Percentiles rank a stretch among this genome's conserved stretches.
Evolutionary conservation across 2,329 filamentous ascomycete genomes (phyloP).

Genomic region (Gaeumannomyces sp.): DNA sequence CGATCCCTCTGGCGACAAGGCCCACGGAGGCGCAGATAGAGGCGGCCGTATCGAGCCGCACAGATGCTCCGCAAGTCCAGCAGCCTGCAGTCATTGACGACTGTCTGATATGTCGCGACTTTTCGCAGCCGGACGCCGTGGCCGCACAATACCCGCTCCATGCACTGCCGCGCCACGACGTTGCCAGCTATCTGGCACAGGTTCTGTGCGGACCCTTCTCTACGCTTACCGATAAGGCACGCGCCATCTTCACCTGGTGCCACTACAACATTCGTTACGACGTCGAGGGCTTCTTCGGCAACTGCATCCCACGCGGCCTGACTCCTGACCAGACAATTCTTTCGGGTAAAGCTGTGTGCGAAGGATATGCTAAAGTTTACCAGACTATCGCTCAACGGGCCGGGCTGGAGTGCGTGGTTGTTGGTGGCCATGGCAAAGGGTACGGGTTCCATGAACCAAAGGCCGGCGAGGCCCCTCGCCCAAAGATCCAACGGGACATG

Average conservation of each 20-base stretch:
- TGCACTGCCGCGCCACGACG: conserved; percentile 58
- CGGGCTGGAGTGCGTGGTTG: conserved; percentile 69
- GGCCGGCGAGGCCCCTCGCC: conserved; percentile 58
- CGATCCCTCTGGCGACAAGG: conserved; percentile 45
- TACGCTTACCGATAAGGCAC: conserved; percentile 82
- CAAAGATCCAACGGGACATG: conserved; percentile 60
- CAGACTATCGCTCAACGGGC: conserved; percentile 70
- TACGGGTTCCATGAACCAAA: conserved; percentile 61
- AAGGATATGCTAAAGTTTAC: conserved; percentile 83
- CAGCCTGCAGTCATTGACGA: conserved; percentile 7
- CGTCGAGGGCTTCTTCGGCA: conserved; percentile 68
- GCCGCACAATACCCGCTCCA: conserved; percentile 70
- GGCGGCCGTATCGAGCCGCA: conserved; percentile 30
- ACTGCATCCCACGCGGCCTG: conserved; percentile 54
- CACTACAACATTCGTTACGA: conserved; percentile 93
- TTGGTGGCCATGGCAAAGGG: conserved; percentile 81
- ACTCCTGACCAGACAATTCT: conserved; percentile 69
- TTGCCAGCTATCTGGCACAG: conserved; percentile 68
- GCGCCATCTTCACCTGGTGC: conserved; percentile 90
- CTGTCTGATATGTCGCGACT: conserved; percentile 83
- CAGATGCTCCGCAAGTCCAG: conserved; percentile 20
- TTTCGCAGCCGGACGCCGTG: conserved; percentile 71
- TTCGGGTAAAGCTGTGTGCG: conserved; percentile 78
- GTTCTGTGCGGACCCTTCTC: conserved; percentile 73
- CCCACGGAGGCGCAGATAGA: conserved; percentile 47